Conservation (phyloP, 2,329 filamentous ascomycete species). For the Sclerotinia glacialis region DNA sequence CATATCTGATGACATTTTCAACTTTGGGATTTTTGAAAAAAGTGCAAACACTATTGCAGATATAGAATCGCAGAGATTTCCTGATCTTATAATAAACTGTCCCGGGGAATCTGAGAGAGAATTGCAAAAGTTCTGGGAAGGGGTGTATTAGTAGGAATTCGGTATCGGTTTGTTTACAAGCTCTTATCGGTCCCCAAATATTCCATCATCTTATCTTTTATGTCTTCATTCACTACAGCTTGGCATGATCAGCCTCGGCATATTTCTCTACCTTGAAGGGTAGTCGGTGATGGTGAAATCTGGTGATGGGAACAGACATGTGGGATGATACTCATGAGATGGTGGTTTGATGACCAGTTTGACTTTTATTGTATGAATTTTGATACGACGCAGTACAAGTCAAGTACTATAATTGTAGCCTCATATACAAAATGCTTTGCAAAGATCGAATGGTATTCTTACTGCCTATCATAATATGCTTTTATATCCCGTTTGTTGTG, state of each 20-base stretch:
- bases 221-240: neutral
- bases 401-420: neutral
- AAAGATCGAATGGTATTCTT: neutral
- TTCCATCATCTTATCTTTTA: neutral
- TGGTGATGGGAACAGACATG: neutral
- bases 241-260: neutral
- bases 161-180: conserved; percentile 7
- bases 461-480: neutral
- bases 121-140: neutral
- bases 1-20: neutral
- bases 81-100: neutral
- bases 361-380: neutral
- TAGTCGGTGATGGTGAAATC: neutral
- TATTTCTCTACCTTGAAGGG: neutral
- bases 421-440: neutral
- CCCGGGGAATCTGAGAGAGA: neutral
- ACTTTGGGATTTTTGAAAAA: neutral
- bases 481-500: neutral
- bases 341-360: neutral
- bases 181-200: neutral
- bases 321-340: neutral
- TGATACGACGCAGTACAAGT: neutral
- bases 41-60: neutral
- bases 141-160: neutral
- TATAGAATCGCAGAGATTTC: neutral